Conservation (phyloP, 169 alveolate genomes). For the Babesia bigemina region DNA sequence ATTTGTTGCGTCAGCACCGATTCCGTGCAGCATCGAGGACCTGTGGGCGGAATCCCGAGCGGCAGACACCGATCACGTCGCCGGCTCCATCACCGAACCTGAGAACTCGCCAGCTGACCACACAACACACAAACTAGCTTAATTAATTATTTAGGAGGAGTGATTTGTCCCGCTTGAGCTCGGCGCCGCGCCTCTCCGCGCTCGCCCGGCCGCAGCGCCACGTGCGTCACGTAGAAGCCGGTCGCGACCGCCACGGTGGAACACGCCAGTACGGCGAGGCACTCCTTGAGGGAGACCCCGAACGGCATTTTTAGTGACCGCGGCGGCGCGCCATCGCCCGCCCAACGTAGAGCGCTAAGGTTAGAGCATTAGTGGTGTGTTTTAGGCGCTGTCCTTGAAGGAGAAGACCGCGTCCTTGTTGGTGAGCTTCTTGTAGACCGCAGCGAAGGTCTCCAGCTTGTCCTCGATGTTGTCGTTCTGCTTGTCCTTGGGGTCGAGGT, state of each 20-base stretch:
- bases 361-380: neutral
- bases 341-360: conserved; percentile 15
- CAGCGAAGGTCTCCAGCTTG: conserved; percentile 92
- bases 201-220: conserved; percentile 30
- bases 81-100: conserved; percentile 4
- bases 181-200: conserved; percentile 30
- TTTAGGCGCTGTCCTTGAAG: conserved; percentile 70
- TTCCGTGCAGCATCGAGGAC: conserved; percentile 16
- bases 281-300: conserved; percentile 51
- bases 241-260: conserved; percentile 28
- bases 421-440: conserved; percentile 92
- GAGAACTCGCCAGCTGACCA: neutral
- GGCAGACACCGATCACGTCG: conserved; percentile 8
- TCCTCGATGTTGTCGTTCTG: conserved; percentile 92
- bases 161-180: neutral
- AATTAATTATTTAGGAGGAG: conserved; percentile 9
- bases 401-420: conserved; percentile 90
- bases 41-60: conserved; percentile 38
- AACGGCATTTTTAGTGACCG: conserved; percentile 36
- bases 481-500: conserved; percentile 93
- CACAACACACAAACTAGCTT: neutral
- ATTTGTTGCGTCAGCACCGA: neutral
- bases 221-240: conserved; percentile 55
- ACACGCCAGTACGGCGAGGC: conserved; percentile 58
- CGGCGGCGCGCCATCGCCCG: neutral